Conservation (phyloP, 1,284 basidiomycete genomes). For the Malassezia sp. region DNA sequence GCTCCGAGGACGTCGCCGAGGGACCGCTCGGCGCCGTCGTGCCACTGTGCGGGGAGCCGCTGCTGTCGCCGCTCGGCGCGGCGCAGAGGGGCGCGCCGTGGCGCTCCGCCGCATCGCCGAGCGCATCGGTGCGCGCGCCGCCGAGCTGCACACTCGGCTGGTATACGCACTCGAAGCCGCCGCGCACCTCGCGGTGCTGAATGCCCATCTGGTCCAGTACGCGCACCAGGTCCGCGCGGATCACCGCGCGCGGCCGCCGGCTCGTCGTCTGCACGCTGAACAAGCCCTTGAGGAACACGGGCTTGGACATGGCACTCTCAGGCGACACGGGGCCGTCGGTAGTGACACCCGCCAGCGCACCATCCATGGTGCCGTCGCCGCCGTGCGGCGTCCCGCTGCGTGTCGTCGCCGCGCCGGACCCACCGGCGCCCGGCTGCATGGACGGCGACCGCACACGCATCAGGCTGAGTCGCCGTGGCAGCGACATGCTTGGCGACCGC, state of each 20-base stretch:
- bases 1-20: neutral
- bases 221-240: conserved; percentile 71
- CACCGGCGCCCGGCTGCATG: conserved; percentile 2
- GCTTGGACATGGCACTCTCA: conserved; percentile 28
- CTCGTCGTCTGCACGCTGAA: conserved; percentile 76
- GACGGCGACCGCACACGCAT: conserved; percentile 33
- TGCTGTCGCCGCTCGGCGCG: neutral
- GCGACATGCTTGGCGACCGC: too few species aligned
- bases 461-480: too few species aligned
- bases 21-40: neutral
- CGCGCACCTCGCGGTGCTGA: conserved; percentile 76
- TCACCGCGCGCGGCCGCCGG: conserved; percentile 67
- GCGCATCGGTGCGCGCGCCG: neutral
- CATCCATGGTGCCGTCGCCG: conserved; percentile 6
- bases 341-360: conserved; percentile 16
- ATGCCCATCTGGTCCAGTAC: conserved; percentile 89
- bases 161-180: conserved; percentile 92
- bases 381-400: conserved; percentile 18
- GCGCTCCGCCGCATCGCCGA: neutral
- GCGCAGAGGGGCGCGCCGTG: neutral
- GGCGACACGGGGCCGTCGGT: conserved; percentile 12
- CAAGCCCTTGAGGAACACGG: conserved; percentile 47
- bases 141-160: conserved; percentile 60
- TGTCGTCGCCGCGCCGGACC: neutral
- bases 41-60: neutral